These are phyloP conservation scores for Phytopythium aichiense DNA, from an alignment of 352 stramenopile genomes.

Conservation along the genomic window DNA sequence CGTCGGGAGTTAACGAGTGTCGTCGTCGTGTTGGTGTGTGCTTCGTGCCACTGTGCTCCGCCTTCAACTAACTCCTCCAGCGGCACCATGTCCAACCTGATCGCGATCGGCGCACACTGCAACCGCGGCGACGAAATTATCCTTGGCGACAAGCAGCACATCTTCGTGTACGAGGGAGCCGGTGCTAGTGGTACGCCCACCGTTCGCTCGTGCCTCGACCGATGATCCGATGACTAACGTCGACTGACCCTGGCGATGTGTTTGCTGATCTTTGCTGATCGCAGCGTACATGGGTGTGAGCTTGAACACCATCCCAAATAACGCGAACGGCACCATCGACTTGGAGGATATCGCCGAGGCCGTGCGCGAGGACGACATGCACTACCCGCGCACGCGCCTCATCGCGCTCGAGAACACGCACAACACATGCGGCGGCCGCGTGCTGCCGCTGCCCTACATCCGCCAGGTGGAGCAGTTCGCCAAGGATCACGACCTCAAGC, in stretches of 20 bases:
- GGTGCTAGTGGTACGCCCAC: conserved; percentile 51
- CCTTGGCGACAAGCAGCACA: conserved; percentile 90
- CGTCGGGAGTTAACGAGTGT: neutral
- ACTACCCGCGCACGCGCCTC: conserved; percentile 74
- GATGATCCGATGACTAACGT: neutral
- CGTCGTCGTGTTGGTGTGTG: neutral
- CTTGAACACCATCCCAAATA: conserved; percentile 65
- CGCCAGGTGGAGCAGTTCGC: conserved; percentile 48
- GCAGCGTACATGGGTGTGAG: conserved; percentile 78
- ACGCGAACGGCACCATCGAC: conserved; percentile 62
- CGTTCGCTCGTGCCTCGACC: too few species aligned
- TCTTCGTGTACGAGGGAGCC: conserved; percentile 93
- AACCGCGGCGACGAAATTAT: conserved; percentile 89
- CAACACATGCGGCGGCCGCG: conserved; percentile 92
- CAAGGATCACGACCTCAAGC: conserved; percentile 61
- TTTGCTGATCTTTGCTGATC: neutral
- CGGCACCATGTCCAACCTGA: conserved; percentile 96
- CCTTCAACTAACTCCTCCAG: conserved; percentile 12
- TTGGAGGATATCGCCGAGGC: conserved; percentile 65
- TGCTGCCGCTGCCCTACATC: conserved; percentile 78
- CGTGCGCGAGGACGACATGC: conserved; percentile 52
- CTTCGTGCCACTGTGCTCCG: neutral
- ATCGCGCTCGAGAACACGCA: conserved; percentile 96
- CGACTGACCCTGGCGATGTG: neutral
- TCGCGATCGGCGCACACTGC: conserved; percentile 90